Percentiles rank a stretch among this genome's conserved stretches.
Conservation (phyloP, 441 rosid species). For the Erodium moschatum region DNA sequence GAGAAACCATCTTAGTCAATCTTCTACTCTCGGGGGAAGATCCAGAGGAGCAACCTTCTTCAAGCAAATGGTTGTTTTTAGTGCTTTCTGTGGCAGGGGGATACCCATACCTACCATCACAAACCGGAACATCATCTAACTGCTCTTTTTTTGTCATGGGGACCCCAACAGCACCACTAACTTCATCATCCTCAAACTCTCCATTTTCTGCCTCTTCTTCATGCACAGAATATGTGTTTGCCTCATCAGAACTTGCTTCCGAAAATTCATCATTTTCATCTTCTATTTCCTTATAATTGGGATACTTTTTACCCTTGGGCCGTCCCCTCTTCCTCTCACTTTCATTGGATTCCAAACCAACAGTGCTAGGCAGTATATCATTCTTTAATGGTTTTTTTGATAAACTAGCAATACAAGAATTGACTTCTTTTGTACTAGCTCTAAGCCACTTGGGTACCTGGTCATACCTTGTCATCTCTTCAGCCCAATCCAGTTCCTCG, state of each 20-base stretch:
- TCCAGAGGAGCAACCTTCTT: constrained; percentile 78
- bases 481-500: constrained; percentile 88
- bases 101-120: constrained; percentile 48
- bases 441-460: constrained; percentile 97
- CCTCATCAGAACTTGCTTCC: constrained; percentile 89
- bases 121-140: constrained; percentile 48
- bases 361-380: constrained; percentile 43
- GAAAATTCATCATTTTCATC: constrained; percentile 85
- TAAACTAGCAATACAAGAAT: constrained; percentile 54
- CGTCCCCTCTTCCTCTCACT: constrained; percentile 83
- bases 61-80: constrained; percentile 41
- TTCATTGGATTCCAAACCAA: constrained; percentile 29
- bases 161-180: constrained; percentile 54
- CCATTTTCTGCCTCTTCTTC: constrained; percentile 89
- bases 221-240: constrained; percentile 60
- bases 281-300: constrained; percentile 91
- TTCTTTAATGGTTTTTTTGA: constrained; percentile 88
- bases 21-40: constrained; percentile 76
- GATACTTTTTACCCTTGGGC: constrained; percentile 79
- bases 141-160: constrained; percentile 53
- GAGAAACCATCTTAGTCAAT: constrained; percentile 59
- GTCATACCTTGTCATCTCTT: constrained; percentile 87
- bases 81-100: constrained; percentile 43
- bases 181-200: constrained; percentile 81
- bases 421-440: constrained; percentile 77